Percentiles rank a stretch among this genome's conserved stretches.
Conservation (phyloP, 1,139 yeast genomes). For the Saccharomyces hybrid region DNA sequence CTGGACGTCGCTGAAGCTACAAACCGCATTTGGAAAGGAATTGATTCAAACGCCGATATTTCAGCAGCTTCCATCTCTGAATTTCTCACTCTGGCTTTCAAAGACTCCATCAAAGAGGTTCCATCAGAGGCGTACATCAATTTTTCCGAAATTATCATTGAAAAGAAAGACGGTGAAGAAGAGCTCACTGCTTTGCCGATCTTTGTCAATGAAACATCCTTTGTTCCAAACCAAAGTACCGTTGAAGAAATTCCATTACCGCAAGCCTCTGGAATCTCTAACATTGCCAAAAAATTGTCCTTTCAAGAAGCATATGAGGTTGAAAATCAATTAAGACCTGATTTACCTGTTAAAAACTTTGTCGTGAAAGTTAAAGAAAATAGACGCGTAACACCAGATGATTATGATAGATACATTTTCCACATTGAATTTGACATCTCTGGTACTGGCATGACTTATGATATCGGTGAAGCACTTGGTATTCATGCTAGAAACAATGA, state of each 20-base stretch:
- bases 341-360: constrained; percentile 76
- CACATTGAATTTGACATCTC: constrained; percentile 89
- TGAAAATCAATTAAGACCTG: constrained; percentile 67
- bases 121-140: constrained; percentile 1
- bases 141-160: constrained; percentile 29
- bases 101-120: constrained; percentile 30
- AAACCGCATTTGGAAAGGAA: constrained; percentile 1
- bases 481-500: constrained; percentile 82
- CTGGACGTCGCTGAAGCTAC: constrained; percentile 2
- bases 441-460: constrained; percentile 86
- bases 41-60: background rate
- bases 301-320: constrained; percentile 75
- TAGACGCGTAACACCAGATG: constrained; percentile 81
- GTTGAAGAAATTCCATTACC: constrained; percentile 28
- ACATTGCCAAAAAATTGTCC: constrained; percentile 61
- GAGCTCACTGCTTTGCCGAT: constrained; percentile 35
- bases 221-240: constrained; percentile 49
- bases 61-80: background rate
- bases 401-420: constrained; percentile 92
- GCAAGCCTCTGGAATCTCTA: constrained; percentile 42
- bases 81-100: constrained; percentile 32
- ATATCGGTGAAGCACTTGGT: constrained; percentile 95
- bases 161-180: constrained; percentile 16
- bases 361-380: constrained; percentile 87
- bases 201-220: constrained; percentile 54